Evolutionary conservation across 495 filamentous ascomycete species (phyloP).

Genomic region (Neurospora sublineolata): DNA sequence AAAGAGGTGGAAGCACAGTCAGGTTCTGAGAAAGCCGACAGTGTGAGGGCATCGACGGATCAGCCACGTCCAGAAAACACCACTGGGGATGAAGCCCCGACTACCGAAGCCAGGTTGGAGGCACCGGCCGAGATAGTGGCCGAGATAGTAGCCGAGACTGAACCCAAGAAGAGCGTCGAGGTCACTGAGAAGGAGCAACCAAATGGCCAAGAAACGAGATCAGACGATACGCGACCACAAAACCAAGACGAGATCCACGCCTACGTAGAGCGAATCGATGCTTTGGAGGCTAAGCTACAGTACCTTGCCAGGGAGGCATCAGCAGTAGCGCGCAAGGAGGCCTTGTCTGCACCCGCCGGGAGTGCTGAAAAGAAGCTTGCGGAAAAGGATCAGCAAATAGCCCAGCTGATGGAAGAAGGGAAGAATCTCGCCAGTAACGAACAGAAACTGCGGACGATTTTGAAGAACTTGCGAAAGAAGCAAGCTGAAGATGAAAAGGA

Average conservation of each 20-base stretch:
- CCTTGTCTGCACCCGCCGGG: conserved; percentile 46
- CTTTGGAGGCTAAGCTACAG: conserved; percentile 78
- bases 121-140: neutral
- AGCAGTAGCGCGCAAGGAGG: conserved; percentile 55
- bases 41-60: conserved; percentile 1
- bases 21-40: neutral
- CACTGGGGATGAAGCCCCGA: neutral
- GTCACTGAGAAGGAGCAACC: neutral
- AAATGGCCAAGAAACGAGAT: conserved; percentile 38
- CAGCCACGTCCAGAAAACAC: neutral
- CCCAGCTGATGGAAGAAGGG: conserved; percentile 81
- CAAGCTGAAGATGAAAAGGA: conserved; percentile 53
- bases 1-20: neutral
- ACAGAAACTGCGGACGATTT: conserved; percentile 64
- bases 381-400: conserved; percentile 84
- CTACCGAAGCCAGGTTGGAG: neutral
- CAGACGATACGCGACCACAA: conserved; percentile 48
- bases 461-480: conserved; percentile 70
- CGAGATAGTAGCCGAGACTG: neutral
- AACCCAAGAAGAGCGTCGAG: neutral
- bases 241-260: conserved; percentile 69
- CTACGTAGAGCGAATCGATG: conserved; percentile 85
- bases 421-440: conserved; percentile 80
- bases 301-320: conserved; percentile 73
- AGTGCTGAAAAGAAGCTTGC: conserved; percentile 65